Base-by-base conservation (phyloP, 2,329 filamentous ascomycete species). In the Botrytis sinoallii region DNA sequence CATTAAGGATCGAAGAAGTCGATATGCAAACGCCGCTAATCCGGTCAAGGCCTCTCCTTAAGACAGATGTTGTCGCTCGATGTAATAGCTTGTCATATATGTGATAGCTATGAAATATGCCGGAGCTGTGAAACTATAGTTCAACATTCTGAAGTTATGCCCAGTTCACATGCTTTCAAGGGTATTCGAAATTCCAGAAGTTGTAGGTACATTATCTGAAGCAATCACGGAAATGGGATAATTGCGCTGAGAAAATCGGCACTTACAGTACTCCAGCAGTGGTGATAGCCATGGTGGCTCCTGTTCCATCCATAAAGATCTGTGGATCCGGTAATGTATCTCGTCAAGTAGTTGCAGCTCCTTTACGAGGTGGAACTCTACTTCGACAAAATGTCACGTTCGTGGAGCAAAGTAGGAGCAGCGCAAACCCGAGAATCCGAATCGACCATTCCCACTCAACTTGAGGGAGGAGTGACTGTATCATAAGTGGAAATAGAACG, bases 1-100 rank as follows among this genome's bases (percentile, higher is more conserved):
- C 92, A 81, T 97, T 97, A 80, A 98, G 86, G 76, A 97, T 91
- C n/a, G 93, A 57, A 97, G 84, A 74, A 97, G 87, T 80, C 94
- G 90, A 81, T 93, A 96, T 6, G 92, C 89, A 78, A 97, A 92
- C 5, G 66, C 66, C n/a, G 66, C 46, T 25, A 29, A 35, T 22
- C 66, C 66, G 16, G 14, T 57, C 66, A 69, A 55, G 29, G 48
- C 22, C 35, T 69, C 66, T 29, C 29, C 44, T 18, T 69, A 32
- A 29, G 48, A 55, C 29, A 69, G 48, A 55, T 48, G 4, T 59
- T 59, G 66, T 59, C 35, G 44, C n/a, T 40, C 66, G 4, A 69
- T 32, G 18, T 59, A 69, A 42, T 69, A 0, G 85, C 82, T 14
- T 85, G 81, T 61, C 83, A 97, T 89, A 81, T 95, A 98, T 7